Evolutionary conservation across 2,329 filamentous ascomycete genomes (phyloP).

Genomic region (Nigrograna mackinnonii): DNA sequence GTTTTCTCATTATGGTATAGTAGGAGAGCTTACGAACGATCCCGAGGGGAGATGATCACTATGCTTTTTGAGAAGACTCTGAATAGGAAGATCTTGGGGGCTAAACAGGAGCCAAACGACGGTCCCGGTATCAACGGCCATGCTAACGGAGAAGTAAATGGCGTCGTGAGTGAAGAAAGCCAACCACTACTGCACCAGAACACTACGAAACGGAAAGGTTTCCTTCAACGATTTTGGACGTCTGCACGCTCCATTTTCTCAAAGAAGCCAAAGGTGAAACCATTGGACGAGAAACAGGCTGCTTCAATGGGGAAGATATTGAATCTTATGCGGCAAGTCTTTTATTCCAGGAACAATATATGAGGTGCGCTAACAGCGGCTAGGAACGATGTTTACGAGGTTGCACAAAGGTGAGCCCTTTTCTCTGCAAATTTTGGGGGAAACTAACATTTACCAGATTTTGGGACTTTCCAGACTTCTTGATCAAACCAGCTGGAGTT

Average conservation of each 20-base stretch:
- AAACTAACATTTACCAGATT: conserved; percentile 56
- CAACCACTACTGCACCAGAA: no score
- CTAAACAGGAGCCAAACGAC: conserved; percentile 26
- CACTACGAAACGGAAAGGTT: conserved; percentile 3
- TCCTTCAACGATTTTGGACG: conserved; percentile 1
- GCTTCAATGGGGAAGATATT: conserved; percentile 90
- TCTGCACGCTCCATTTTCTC: conserved; percentile 16
- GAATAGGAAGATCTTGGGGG: conserved; percentile 59
- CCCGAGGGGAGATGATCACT: conserved; percentile 82
- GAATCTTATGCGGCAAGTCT: conserved; percentile 74
- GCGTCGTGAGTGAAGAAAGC: no score
- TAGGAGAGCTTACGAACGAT: conserved; percentile 82
- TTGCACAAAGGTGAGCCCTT: conserved; percentile 60
- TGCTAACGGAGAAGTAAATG: conserved; percentile 12
- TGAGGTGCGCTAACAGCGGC: no score
- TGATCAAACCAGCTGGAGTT: conserved; percentile 78
- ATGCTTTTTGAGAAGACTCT: conserved; percentile 82
- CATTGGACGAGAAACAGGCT: conserved; percentile 52
- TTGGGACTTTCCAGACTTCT: conserved; percentile 80
- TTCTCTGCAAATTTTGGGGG: neutral
- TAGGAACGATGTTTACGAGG: conserved; percentile 74
- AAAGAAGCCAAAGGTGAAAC: conserved; percentile 22
- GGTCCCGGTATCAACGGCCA: conserved; percentile 10
- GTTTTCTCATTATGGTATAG: conserved; percentile 80
- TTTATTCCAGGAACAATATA: no score